These are phyloP conservation scores for Tetratostichococcus sp. DNA, from an alignment of 139 green algal species.

Conservation along the genomic window DNA sequence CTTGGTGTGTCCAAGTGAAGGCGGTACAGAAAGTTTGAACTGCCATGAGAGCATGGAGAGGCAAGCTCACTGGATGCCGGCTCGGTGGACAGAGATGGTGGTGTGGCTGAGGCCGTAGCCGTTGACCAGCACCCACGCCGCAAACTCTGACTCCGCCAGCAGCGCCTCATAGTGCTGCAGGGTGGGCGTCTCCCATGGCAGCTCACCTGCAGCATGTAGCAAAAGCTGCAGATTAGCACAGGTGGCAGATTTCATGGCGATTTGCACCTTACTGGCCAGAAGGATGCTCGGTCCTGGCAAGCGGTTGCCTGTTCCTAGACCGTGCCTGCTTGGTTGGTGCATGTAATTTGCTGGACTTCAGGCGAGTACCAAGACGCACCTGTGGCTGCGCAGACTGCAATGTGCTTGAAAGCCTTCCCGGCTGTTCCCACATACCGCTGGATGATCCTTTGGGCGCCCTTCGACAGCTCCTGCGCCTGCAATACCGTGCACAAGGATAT, in stretches of 20 bases:
- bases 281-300: no score
- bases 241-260: no score
- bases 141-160: constrained; percentile 57
- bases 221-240: no score
- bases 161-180: constrained; percentile 40
- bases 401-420: background rate
- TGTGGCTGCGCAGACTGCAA: background rate
- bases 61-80: background rate
- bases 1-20: no score
- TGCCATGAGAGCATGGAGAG: no score
- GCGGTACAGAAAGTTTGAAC: no score
- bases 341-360: no score
- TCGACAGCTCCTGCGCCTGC: constrained; percentile 3
- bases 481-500: no score
- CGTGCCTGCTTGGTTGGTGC: no score
- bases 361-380: background rate
- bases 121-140: constrained; percentile 73
- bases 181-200: constrained; percentile 42
- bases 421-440: background rate
- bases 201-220: constrained; percentile 7
- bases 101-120: constrained; percentile 83
- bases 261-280: no score
- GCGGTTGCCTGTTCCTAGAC: no score
- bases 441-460: background rate
- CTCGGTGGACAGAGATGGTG: constrained; percentile 68